These are phyloP conservation scores for Paracoccidioides brasiliensis DNA, from an alignment of 2,329 filamentous ascomycete genomes.

Conservation along the genomic window DNA sequence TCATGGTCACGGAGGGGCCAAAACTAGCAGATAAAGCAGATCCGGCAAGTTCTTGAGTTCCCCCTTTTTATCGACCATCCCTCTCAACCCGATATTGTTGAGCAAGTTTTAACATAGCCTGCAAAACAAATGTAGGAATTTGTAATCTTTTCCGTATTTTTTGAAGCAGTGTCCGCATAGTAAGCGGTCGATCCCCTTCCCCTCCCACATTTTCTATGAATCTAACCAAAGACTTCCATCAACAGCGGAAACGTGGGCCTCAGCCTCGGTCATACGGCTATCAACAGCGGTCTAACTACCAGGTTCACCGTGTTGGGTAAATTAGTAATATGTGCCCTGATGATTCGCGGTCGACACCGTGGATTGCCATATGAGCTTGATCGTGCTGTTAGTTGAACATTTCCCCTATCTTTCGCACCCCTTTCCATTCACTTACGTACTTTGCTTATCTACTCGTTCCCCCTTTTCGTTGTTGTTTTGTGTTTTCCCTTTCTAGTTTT, in stretches of 20 bases:
- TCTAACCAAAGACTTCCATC: constrained; percentile 4
- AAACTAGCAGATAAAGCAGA: constrained; percentile 13
- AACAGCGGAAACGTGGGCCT: constrained; percentile 20
- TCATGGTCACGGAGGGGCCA: constrained; percentile 37
- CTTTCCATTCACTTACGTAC: too few species aligned
- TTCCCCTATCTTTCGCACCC: not conserved
- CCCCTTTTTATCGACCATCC: not conserved
- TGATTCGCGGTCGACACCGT: constrained; percentile 42
- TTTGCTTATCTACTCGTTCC: not conserved
- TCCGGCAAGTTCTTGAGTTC: constrained; percentile 11
- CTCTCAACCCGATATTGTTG: not conserved
- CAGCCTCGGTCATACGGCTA: constrained; percentile 20
- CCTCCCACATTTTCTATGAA: not conserved
- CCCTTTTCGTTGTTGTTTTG: not conserved
- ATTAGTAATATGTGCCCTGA: constrained; percentile 41
- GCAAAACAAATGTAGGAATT: not conserved
- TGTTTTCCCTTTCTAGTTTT: not conserved
- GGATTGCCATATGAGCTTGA: constrained; percentile 44
- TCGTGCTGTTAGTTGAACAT: constrained; percentile 19
- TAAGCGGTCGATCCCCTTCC: constrained; percentile 9
- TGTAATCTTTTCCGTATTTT: constrained; percentile 21
- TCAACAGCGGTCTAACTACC: constrained; percentile 23
- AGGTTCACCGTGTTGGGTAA: constrained; percentile 39
- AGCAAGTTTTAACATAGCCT: not conserved
- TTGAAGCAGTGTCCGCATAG: constrained; percentile 30